These are phyloP conservation scores for Corniculantispora saksenae DNA, from an alignment of 2,329 filamentous ascomycete genomes.

Conservation along the genomic window DNA sequence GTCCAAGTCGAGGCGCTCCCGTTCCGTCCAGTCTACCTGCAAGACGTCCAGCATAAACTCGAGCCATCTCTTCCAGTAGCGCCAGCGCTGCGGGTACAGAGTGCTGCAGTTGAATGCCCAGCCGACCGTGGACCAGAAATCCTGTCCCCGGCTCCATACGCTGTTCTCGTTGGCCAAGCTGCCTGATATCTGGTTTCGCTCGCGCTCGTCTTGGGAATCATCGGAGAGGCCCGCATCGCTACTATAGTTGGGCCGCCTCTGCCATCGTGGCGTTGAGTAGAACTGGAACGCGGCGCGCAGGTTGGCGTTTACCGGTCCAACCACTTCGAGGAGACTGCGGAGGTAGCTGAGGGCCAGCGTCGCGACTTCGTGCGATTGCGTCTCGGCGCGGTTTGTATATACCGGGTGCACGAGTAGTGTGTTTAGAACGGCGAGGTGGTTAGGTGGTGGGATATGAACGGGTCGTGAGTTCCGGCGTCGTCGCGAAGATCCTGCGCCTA, in stretches of 20 bases:
- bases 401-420: slow-evolving; percentile 81
- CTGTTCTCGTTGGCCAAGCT: slow-evolving; percentile 64
- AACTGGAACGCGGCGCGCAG: slow-evolving; percentile 76
- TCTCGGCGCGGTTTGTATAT: slow-evolving; percentile 71
- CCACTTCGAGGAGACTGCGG: slow-evolving; percentile 61
- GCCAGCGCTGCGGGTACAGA: slow-evolving; percentile 72
- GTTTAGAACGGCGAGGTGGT: slow-evolving; percentile 74
- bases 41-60: slow-evolving; percentile 77
- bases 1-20: slow-evolving; percentile 50
- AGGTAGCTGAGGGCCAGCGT: slow-evolving; percentile 71
- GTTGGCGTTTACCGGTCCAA: slow-evolving; percentile 70
- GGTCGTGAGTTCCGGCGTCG: slow-evolving; percentile 35
- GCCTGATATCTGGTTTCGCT: slow-evolving; percentile 47
- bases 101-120: slow-evolving; percentile 94
- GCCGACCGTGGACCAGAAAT: slow-evolving; percentile 86
- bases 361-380: slow-evolving; percentile 63
- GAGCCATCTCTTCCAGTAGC: slow-evolving; percentile 78
- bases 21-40: slow-evolving; percentile 67
- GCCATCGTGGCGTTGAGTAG: slow-evolving; percentile 33
- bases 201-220: slow-evolving; percentile 36
- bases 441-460: slow-evolving; percentile 66
- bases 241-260: slow-evolving; percentile 38
- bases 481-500: slow-evolving; percentile 52
- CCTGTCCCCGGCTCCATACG: slow-evolving; percentile 73
- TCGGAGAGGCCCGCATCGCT: slow-evolving; percentile 46